Evolutionary conservation across 768 basidiomycete genomes (phyloP), one percentile per base, ranked within the genome.

Genomic region (Rossbeevera mucosa): DNA sequence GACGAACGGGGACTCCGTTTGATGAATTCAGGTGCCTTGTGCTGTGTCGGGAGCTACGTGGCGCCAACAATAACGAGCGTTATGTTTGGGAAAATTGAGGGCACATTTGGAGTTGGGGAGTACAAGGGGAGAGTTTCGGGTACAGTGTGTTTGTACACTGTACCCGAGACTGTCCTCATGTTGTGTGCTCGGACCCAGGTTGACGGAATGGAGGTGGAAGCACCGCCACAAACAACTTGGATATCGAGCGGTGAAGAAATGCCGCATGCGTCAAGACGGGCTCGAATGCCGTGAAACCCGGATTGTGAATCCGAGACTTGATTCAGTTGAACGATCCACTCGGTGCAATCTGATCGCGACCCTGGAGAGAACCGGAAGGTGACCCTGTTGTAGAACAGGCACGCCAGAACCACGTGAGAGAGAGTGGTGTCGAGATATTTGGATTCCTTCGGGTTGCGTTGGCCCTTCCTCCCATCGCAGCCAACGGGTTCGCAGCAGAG

Each of bases 351-450:
- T 48, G 58, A 55, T 18, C 52, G 26, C 44, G 49, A 56, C 28
- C 62, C 59, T 50, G 50, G 28, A 13, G 29, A 41, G 31, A 38
- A 59, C 50, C 53, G 48, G 57, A 36, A 21, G 36, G 24, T 31
- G 49, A 56, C 50, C 53, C 47, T 48, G 36, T 38, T 38, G 58
- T 28, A 48, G 67, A 42, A 53, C 60, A 67, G 57, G 48, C 41
- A 54, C 26, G 46, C 48, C 40, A 52, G 46, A 54, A 57, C 55
- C 58, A 68, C 58, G 65, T 55, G 68, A 43, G 65, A 65, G 54
- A 38, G 36, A 47, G 48, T 50, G 54, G 47, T 64, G 57, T 64
- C 47, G 60, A 58, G 59, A 51, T 48, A 43, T 33, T 61, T 41
- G 53, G 50, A 30, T 53, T 53, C 31, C 51, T 52, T 47, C 48